A percentile compares a stretch with the other conserved stretches of the same genome.
These are phyloP conservation scores for Colletotrichum sp. DNA, from an alignment of 2,329 filamentous ascomycete species.

Conservation along the genomic window DNA sequence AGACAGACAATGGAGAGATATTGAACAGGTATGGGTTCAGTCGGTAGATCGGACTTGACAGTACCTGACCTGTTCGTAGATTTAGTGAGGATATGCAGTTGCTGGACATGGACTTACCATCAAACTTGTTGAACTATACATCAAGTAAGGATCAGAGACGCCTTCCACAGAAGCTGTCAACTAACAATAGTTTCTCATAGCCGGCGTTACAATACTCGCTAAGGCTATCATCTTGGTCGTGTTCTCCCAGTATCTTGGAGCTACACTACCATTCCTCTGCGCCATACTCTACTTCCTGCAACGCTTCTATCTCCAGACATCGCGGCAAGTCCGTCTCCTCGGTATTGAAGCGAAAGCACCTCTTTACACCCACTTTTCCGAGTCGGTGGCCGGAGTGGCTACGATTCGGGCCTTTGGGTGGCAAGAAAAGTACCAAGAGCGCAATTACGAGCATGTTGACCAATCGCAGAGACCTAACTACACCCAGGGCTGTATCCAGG, in stretches of 20 bases:
- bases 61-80: neutral
- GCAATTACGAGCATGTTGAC: neutral
- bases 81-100: conserved; percentile 17
- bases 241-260: conserved; percentile 27
- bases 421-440: neutral
- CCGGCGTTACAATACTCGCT: neutral
- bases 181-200: neutral
- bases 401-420: conserved; percentile 25
- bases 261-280: conserved; percentile 28
- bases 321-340: conserved; percentile 36
- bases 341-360: conserved; percentile 38
- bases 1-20: neutral
- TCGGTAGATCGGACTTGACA: fast-evolving
- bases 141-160: neutral
- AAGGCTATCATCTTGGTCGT: neutral
- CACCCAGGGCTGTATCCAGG: neutral
- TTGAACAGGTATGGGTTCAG: neutral
- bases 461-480: neutral
- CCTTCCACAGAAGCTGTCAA: neutral
- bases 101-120: conserved; percentile 11
- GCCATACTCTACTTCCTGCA: conserved; percentile 31
- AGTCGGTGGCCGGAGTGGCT: conserved; percentile 23
- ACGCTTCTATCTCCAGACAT: conserved; percentile 38
- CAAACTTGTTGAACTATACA: neutral
- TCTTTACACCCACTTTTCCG: conserved; percentile 34